Conservation (phyloP, 495 filamentous ascomycete genomes). For the Glonium stellatum region DNA sequence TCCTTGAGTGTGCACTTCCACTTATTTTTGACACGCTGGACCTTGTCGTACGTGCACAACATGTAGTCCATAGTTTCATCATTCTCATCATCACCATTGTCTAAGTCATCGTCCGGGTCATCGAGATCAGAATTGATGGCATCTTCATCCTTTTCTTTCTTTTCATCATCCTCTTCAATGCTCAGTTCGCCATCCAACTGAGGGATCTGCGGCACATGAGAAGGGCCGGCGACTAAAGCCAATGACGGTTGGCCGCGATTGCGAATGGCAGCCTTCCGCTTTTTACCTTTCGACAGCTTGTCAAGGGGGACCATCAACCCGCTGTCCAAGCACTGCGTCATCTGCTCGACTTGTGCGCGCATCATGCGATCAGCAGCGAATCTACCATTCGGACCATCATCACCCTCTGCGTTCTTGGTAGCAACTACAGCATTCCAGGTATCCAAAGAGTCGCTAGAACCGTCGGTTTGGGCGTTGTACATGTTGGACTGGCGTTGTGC, state of each 20-base stretch:
- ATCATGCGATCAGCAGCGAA: constrained; percentile 55
- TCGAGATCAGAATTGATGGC: constrained; percentile 99
- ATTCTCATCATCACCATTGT: constrained; percentile 69
- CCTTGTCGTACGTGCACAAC: constrained; percentile 99
- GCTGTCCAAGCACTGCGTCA: constrained; percentile 64
- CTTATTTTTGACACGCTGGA: constrained; percentile 99
- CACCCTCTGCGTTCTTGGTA: constrained; percentile 45
- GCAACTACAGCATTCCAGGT: constrained; percentile 55
- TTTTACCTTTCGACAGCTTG: constrained; percentile 31
- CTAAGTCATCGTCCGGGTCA: constrained; percentile 78
- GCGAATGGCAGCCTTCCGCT: constrained; percentile 34
- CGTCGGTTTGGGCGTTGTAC: constrained; percentile 61
- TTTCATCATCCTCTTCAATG: constrained; percentile 50
- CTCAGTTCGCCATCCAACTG: constrained; percentile 62
- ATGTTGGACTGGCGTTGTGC: constrained; percentile 32
- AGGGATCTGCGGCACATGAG: constrained; percentile 26
- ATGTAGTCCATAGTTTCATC: constrained; percentile 73
- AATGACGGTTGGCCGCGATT: constrained; percentile 20
- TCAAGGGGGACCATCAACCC: constrained; percentile 68
- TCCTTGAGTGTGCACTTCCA: constrained; percentile 99
- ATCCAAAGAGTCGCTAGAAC: constrained; percentile 49
- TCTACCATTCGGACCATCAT: constrained; percentile 36
- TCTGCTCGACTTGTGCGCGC: constrained; percentile 59
- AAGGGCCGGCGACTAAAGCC: neutral
- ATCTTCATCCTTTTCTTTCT: constrained; percentile 72